Conservation (phyloP, 495 filamentous ascomycete genomes). For the Hypoxylon rickii region DNA sequence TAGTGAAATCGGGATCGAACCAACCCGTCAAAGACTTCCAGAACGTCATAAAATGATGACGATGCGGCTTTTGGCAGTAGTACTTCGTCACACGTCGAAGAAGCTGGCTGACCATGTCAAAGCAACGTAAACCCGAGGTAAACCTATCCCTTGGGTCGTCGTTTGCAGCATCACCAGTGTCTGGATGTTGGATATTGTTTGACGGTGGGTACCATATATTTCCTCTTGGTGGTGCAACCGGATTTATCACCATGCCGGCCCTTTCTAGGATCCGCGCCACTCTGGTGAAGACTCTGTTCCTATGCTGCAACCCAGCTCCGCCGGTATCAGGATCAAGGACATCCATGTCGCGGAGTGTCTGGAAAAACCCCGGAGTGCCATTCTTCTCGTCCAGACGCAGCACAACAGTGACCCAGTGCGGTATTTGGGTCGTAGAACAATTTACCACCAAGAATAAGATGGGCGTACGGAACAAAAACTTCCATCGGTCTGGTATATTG, state of each 20-base stretch:
- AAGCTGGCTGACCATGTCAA: slow-evolving; percentile 15
- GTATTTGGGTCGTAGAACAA: no score
- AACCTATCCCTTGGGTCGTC: not conserved
- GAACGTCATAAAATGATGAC: not conserved
- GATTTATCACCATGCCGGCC: not conserved
- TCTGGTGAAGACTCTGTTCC: not conserved
- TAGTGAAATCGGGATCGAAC: slow-evolving; percentile 29
- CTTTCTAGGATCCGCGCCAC: not conserved
- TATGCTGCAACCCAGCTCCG: not conserved
- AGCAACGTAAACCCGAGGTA: slow-evolving; percentile 24
- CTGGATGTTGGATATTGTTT: not conserved
- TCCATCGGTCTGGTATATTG: no score
- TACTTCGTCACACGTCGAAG: slow-evolving; percentile 4
- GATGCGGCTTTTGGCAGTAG: slow-evolving; percentile 1
- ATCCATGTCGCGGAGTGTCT: no score
- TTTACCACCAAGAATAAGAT: no score
- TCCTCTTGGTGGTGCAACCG: not conserved
- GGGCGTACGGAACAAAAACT: no score
- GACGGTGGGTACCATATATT: slow-evolving; percentile 3
- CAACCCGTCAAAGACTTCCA: slow-evolving; percentile 8
- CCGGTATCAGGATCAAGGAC: slow-evolving; percentile 17
- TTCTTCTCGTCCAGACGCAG: no score
- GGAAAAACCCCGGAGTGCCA: no score
- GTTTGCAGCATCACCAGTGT: not conserved
- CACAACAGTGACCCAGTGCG: no score